Base-by-base conservation (phyloP, 2,329 filamentous ascomycete species). In the Claviceps arundinis region DNA sequence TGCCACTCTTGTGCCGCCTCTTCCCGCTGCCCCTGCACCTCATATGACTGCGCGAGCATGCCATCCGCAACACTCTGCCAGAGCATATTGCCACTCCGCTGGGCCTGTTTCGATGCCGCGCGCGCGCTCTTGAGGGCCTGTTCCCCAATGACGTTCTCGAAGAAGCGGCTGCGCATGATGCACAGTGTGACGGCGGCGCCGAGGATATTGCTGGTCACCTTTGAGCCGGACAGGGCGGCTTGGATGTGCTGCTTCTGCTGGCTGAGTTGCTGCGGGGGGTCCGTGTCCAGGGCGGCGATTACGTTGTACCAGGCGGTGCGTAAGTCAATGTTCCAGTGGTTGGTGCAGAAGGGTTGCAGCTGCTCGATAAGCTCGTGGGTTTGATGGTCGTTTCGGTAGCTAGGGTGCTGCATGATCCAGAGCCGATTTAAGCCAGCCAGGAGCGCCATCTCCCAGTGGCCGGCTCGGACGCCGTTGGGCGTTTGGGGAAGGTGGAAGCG, bases 121-220 rank as follows among this genome's bases (percentile, higher is more conserved):
- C 78, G 76, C 4, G 85, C 84, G 61, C 84, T 87, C 68, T 89
- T 89, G 54, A 87, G 75, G 0, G 85, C 84, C 65, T 90, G 86
- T 54, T 86, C 84, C 48, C 89, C 89, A 4, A 94, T 81, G 14
- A 90, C 84, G 54, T 85, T 85, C 46, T 84, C 83, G 66, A 90
- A 96, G 61, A 95, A 85, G 50, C 82, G 80, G 61, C 78, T 82
- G 50, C 86, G 85, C 85, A 96, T 94, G 57, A 93, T 83, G 58
- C 83, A 89, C 54, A 96, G 78, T 5, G 85, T 83, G 57, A 96
- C 85, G 47, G 84, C 84, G n/a, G 89, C 77, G 51, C 90, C 84
- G 57, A 94, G 86, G 34, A 80, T 80, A 64, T 95, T 95, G 51
- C 75, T 74, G 8, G 85, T 82, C 7, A 73, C 72, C 57, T 84